phyloP scores from a whole-genome alignment of 164 flowering plant species.

The Stephania cephalantha region DNA sequence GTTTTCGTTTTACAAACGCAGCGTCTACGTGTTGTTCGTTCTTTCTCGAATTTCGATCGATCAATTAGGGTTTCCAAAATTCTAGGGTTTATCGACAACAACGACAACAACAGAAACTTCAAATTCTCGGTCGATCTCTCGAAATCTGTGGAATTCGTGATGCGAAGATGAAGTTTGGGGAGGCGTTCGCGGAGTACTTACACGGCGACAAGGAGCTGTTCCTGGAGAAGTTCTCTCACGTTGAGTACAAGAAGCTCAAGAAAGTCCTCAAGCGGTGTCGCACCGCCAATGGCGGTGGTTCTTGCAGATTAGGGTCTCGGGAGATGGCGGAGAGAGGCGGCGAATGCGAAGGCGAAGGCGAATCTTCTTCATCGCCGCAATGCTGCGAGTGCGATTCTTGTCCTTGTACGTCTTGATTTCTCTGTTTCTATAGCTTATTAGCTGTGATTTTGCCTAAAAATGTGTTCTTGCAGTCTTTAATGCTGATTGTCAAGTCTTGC shows the following conservation, averaged over 20 bases:
- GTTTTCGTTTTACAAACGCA: background rate
- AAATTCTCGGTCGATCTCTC: background rate
- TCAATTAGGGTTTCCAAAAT: background rate
- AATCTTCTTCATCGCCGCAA: slow-evolving; percentile 2
- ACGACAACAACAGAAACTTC: background rate
- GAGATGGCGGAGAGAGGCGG: slow-evolving; percentile 13
- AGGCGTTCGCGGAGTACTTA: slow-evolving; percentile 53
- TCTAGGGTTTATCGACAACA: background rate
- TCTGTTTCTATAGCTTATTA: background rate
- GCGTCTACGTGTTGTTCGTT: background rate
- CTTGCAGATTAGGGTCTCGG: slow-evolving; percentile 12
- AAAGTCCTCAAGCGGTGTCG: slow-evolving; percentile 68
- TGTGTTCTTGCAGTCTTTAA: too few relatives aligned
- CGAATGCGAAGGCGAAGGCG: too few relatives aligned
- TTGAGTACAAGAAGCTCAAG: slow-evolving; percentile 74
- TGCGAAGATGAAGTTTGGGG: slow-evolving; percentile 69
- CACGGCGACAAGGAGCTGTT: slow-evolving; percentile 51
- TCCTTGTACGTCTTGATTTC: slow-evolving; percentile 28
- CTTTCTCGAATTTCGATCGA: background rate
- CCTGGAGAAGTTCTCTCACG: slow-evolving; percentile 48
- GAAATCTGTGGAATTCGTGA: background rate
- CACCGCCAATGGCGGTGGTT: slow-evolving; percentile 11
- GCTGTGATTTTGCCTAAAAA: too few relatives aligned
- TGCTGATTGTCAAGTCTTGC: too few relatives aligned
- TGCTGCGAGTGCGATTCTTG: slow-evolving; percentile 44